Evolutionary conservation across 1,139 yeast species (phyloP), one percentile per base, ranked within the genome.

Genomic region (Suhomyces anneliseae): DNA sequence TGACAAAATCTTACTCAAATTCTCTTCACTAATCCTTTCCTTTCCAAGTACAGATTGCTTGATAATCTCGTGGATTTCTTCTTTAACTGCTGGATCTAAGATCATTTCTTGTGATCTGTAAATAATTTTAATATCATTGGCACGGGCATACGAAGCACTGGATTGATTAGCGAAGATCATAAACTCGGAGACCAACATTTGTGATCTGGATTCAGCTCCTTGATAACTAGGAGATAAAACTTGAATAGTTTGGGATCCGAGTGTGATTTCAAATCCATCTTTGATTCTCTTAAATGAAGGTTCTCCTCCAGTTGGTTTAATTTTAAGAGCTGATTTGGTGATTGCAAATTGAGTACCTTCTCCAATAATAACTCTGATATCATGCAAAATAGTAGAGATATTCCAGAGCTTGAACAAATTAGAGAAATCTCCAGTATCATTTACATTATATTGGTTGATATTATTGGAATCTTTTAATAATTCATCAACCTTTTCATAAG

Each of bases 141-240:
- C 56, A 7, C 54, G 38, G 11, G 87, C 81, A 56, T 72, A 81
- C 2, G 62, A 54, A 0, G 92, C 92, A 1, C 84, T 77, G 2
- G 84, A 66, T 31, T 77, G 70, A 61, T 90, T 90, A 2, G 95
- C 89, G 40, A 80, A 68, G 32, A 92, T 78, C 98, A 92, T 92
- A 47, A 87, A 66, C 61, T 90, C 95, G 0, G 93, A 79, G 3
- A 92, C 97, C 31, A 92, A 66, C 3, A 69, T 56, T 39, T 77
- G 80, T 0, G 90, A 82, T 42, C 66, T 62, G 10, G 70, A 66
- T 33, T 53, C 54, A 10, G 38, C 34, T 45, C 54, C 54, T 45
- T 64, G 68, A 34, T 54, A 52, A 5, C 46, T 45, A 14, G 60
- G 58, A 3, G 48, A 51, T 2, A 47, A 36, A 12, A 62, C 56